Percentiles rank a stretch among this genome's conserved stretches.
Evolutionary conservation across 2,329 filamentous ascomycete species (phyloP).

Genomic region (Apiospora sp.): DNA sequence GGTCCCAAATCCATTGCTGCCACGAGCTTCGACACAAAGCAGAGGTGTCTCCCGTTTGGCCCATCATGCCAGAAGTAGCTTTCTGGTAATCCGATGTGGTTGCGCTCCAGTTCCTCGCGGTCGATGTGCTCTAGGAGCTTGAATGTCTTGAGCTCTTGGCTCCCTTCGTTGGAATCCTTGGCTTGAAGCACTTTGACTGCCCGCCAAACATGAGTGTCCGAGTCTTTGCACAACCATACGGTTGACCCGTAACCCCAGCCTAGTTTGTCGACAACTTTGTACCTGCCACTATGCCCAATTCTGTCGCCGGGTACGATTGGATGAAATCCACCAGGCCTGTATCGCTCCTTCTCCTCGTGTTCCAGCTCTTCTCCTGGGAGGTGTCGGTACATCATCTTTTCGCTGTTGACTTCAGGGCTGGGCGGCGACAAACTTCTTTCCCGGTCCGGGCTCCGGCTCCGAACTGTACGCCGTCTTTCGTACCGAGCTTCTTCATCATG

Average conservation of each 20-base stretch:
- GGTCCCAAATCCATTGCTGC: background rate
- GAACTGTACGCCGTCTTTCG: background rate
- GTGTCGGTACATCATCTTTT: background rate
- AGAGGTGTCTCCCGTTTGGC: background rate
- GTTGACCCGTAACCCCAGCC: constrained; percentile 2
- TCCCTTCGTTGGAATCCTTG: background rate
- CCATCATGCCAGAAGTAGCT: constrained; percentile 8
- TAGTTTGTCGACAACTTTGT: background rate
- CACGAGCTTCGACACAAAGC: background rate
- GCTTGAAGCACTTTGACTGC: constrained; percentile 2
- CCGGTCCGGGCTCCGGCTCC: background rate
- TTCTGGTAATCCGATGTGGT: background rate
- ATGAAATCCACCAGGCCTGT: constrained; percentile 1
- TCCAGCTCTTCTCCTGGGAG: background rate
- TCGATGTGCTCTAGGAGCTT: background rate
- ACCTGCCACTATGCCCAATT: background rate
- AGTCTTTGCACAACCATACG: background rate
- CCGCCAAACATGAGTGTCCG: background rate
- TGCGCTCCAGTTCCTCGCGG: background rate
- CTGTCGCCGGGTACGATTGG: background rate
- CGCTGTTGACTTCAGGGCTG: background rate
- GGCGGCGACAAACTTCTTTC: background rate
- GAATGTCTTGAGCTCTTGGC: background rate
- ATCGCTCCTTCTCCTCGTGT: background rate
- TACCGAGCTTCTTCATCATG: background rate